Evolutionary conservation across 306 rosid species (phyloP), one percentile per base, ranked within the genome.

Genomic region (Aeschynomene evenia): DNA sequence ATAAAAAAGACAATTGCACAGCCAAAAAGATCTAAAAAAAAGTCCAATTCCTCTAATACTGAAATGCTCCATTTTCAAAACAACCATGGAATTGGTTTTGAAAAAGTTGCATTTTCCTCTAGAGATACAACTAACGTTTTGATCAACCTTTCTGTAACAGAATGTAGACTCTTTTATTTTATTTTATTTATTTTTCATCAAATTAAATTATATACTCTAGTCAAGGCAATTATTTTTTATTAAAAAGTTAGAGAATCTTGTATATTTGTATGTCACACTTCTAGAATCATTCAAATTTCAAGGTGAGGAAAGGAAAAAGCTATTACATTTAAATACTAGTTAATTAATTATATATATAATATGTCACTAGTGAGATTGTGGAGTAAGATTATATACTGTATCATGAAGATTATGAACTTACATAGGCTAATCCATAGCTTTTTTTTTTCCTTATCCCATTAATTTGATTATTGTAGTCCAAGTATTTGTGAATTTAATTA

Each of bases 91-190:
- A 18, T 40, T 55, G 24, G 24, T 26, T 55, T 45, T 40, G 55
- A 42, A 70, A 40, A 6, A 20, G 6, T 40, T 16, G 33, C 31
- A 16, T 70, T 70, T 57, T 56, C 56, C 9, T 57, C 56, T 7
- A 29, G 31, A 70, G 5, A 54, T 53, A 39, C 54, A 40, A 22
- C 63, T 53, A 52, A 53, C 51, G 12, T 50, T 66, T 66, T 66
- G n/a, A n/a, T 49, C 48, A 50, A 6, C 16, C 57, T 66, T 48
- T 31, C 71, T 19, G 33, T 50, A 12, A 28, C 5, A 16, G 42
- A 28, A 14, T n/a, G 31, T 28, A 28, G 31, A 28, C 42, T 33
- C 4, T 52, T 20, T 19, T 55, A 6, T 57, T 28, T 13, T 23
- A 11, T n/a, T n/a, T n/a, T n/a, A n/a, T 28, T 37, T 37, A 2